Evolutionary conservation across 2,329 filamentous ascomycete genomes (phyloP).

Genomic region (Talaromyces islandicus): DNA sequence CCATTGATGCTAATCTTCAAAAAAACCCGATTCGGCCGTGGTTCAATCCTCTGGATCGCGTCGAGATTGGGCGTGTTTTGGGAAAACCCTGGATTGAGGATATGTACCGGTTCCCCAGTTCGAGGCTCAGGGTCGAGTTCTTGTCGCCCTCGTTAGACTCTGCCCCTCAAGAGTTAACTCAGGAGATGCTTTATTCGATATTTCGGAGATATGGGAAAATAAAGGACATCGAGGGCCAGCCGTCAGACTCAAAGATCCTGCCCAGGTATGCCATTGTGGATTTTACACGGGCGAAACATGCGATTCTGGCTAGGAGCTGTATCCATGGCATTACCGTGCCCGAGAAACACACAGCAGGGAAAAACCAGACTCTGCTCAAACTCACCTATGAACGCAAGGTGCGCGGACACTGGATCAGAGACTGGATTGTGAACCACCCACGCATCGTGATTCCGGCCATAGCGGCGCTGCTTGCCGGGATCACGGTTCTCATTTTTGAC

Average conservation of each 20-base stretch:
- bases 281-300: conserved; percentile 66
- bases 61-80: conserved; percentile 67
- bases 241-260: conserved; percentile 76
- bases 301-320: conserved; percentile 87
- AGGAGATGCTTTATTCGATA: conserved; percentile 79
- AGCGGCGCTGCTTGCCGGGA: conserved; percentile 71
- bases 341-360: conserved; percentile 61
- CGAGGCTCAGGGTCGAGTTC: conserved; percentile 76
- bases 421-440: conserved; percentile 82
- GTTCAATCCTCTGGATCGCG: conserved; percentile 75
- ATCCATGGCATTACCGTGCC: conserved; percentile 75
- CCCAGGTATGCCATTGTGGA: conserved; percentile 77
- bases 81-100: conserved; percentile 94
- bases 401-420: conserved; percentile 72
- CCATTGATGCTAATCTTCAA: conserved; percentile 58
- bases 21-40: conserved; percentile 74
- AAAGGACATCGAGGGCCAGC: conserved; percentile 73
- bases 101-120: conserved; percentile 72
- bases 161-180: conserved; percentile 69
- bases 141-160: conserved; percentile 64
- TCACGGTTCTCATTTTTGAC: conserved; percentile 87
- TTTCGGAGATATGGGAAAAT: conserved; percentile 91
- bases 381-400: conserved; percentile 77
- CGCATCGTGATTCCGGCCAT: conserved; percentile 79
- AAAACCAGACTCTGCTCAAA: conserved; percentile 67